A percentile compares a stretch with the other conserved stretches of the same genome.
These are phyloP conservation scores for Acephala macrosclerotiorum DNA, from an alignment of 2,329 filamentous ascomycete species.

Conservation along the genomic window DNA sequence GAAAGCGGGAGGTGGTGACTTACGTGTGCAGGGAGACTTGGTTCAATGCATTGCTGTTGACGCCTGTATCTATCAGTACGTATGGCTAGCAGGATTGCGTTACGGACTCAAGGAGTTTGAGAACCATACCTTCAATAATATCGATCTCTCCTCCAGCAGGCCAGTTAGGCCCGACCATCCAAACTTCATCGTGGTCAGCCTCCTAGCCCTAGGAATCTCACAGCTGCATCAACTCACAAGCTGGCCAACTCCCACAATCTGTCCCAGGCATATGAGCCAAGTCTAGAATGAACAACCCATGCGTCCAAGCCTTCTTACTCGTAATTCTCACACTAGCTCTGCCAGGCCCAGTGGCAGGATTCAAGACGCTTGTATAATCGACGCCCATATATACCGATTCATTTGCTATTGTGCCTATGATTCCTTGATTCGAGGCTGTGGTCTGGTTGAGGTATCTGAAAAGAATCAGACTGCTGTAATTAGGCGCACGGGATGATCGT, in stretches of 20 bases:
- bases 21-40: slow-evolving; percentile 72
- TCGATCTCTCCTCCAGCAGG: slow-evolving; percentile 66
- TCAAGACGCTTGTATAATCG: slow-evolving; percentile 60
- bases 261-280: slow-evolving; percentile 74
- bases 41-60: slow-evolving; percentile 55
- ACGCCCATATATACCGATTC: slow-evolving; percentile 71
- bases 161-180: slow-evolving; percentile 63
- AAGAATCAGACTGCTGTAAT: slow-evolving; percentile 48
- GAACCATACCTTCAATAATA: slow-evolving; percentile 74
- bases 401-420: slow-evolving; percentile 47
- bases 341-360: slow-evolving; percentile 52
- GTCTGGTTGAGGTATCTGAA: slow-evolving; percentile 59
- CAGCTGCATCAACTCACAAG: slow-evolving; percentile 51
- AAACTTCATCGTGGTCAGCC: slow-evolving; percentile 42
- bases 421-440: slow-evolving; percentile 45
- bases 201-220: no score
- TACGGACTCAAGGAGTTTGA: slow-evolving; percentile 51
- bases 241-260: slow-evolving; percentile 77
- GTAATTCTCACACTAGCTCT: slow-evolving; percentile 70
- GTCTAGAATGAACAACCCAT: slow-evolving; percentile 75
- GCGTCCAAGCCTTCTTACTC: slow-evolving; percentile 67
- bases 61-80: slow-evolving; percentile 15
- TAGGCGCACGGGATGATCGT: slow-evolving; percentile 55
- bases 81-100: slow-evolving; percentile 43
- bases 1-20: neutral